A percentile compares a stretch with the other conserved stretches of the same genome.
Conservation (phyloP, 2,329 filamentous ascomycete genomes). For the Penicillium brevicompactum region DNA sequence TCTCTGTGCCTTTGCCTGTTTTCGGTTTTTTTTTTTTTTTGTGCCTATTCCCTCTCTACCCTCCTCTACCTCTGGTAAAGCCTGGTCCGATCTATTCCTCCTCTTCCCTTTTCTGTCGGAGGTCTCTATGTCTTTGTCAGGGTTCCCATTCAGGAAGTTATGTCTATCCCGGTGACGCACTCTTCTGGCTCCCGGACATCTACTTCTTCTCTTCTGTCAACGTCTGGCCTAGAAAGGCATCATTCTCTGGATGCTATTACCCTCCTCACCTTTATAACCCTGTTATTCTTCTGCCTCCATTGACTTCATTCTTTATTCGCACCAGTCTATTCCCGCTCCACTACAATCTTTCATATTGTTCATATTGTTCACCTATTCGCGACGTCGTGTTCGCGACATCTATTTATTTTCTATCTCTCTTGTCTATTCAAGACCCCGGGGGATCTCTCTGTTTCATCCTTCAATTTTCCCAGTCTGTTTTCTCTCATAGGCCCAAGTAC, state of each 20-base stretch:
- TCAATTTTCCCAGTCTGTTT: background rate
- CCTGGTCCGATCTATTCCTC: conserved; percentile 7
- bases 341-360: background rate
- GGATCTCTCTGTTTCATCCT: background rate
- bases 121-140: conserved; percentile 8
- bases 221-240: conserved; percentile 2
- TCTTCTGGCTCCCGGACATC: conserved; percentile 9
- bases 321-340: conserved; percentile 5
- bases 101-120: background rate
- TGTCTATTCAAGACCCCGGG: background rate
- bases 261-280: conserved; percentile 5
- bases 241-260: conserved; percentile 1
- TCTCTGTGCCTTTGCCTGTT: background rate
- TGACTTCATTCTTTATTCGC: conserved; percentile 8
- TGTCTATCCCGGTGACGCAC: conserved; percentile 23
- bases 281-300: background rate
- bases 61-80: background rate
- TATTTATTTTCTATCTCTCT: background rate
- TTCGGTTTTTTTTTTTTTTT: background rate
- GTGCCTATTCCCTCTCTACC: background rate
- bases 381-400: background rate
- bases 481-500: background rate
- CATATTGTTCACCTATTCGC: background rate
- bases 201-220: conserved; percentile 11
- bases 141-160: conserved; percentile 15